Conservation (phyloP, 495 filamentous ascomycete species). For the Hypoxylon intermedium region DNA sequence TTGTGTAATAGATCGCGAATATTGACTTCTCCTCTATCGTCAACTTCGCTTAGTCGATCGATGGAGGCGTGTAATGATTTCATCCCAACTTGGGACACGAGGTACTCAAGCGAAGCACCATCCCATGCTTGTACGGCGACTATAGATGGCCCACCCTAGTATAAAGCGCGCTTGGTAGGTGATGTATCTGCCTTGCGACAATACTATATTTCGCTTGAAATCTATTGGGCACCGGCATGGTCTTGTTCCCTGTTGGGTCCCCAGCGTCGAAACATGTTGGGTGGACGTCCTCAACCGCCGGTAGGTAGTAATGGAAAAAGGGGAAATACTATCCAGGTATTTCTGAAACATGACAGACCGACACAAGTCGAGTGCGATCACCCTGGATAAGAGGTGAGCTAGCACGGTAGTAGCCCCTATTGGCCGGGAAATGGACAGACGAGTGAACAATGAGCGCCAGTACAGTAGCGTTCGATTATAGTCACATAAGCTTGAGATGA, state of each 20-base stretch:
- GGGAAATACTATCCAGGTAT: not conserved
- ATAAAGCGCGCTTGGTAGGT: slow-evolving; percentile 2
- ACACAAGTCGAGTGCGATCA: slow-evolving; percentile 2
- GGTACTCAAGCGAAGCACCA: not conserved
- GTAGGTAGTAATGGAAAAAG: slow-evolving; percentile 7
- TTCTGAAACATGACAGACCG: slow-evolving; percentile 18
- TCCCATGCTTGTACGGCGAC: not conserved
- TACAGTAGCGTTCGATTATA: slow-evolving; percentile 4
- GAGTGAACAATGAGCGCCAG: slow-evolving; percentile 4
- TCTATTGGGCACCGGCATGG: not conserved
- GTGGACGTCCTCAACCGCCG: slow-evolving; percentile 1
- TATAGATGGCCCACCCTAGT: not conserved
- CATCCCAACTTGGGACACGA: no score
- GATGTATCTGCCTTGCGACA: not conserved
- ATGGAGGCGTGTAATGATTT: no score
- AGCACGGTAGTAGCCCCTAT: slow-evolving; percentile 6
- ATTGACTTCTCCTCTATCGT: no score
- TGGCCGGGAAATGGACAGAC: slow-evolving; percentile 11
- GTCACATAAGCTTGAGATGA: slow-evolving; percentile 1
- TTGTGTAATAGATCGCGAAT: no score
- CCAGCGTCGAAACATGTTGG: not conserved
- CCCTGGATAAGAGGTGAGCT: not conserved
- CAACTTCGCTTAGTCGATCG: no score
- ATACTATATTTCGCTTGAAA: slow-evolving; percentile 2
- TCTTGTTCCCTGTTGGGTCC: slow-evolving; percentile 1